Conservation (phyloP, 192 early-diverging fungal species). For the Backusella macrospora region DNA sequence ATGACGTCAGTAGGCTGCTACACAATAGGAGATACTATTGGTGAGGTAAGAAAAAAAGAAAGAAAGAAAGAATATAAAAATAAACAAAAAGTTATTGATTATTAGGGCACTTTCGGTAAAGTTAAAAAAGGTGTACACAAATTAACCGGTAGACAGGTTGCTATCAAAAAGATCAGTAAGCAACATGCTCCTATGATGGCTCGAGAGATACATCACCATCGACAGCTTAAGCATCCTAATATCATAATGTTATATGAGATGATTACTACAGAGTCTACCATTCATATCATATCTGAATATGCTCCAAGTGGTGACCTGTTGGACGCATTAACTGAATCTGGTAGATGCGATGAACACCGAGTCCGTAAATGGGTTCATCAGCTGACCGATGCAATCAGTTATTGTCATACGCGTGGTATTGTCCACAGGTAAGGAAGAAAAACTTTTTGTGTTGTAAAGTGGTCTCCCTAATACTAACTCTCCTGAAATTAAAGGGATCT, state of each 20-base stretch:
- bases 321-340: constrained; percentile 48
- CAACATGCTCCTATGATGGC: constrained; percentile 59
- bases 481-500: constrained; percentile 46
- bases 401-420: constrained; percentile 57
- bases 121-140: constrained; percentile 64
- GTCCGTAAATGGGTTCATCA: constrained; percentile 56
- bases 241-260: constrained; percentile 81
- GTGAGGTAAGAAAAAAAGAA: constrained; percentile 39
- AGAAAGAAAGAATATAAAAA: neutral
- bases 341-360: constrained; percentile 44
- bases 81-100: neutral
- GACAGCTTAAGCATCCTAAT: constrained; percentile 78
- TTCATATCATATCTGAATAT: constrained; percentile 84
- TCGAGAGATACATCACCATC: constrained; percentile 64
- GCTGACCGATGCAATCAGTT: constrained; percentile 50
- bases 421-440: constrained; percentile 47
- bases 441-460: neutral
- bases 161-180: constrained; percentile 65
- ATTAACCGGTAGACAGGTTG: constrained; percentile 61
- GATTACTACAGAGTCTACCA: constrained; percentile 68
- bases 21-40: constrained; percentile 55
- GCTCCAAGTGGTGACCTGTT: constrained; percentile 71
- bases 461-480: constrained; percentile 20
- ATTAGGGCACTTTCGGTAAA: constrained; percentile 64
- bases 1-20: constrained; percentile 60